Evolutionary conservation across 2,329 filamentous ascomycete genomes (phyloP).

Genomic region (Aspergillus quadrilineatus): DNA sequence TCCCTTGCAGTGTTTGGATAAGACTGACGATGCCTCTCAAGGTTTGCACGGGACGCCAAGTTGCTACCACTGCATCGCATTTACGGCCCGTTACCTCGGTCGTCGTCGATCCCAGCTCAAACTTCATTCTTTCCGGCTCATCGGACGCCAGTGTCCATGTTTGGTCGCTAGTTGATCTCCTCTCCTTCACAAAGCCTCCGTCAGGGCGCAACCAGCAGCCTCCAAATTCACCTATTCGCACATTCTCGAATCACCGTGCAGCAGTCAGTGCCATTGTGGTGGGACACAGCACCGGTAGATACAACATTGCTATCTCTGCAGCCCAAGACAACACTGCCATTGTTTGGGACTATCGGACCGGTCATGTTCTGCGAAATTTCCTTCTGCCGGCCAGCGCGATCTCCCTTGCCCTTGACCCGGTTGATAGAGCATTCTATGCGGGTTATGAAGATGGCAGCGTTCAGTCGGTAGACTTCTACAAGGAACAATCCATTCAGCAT

Average conservation of each 20-base stretch:
- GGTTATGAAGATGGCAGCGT: conserved; percentile 78
- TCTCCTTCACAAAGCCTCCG: conserved; percentile 57
- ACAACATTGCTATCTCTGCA: conserved; percentile 79
- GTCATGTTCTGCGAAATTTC: conserved; percentile 74
- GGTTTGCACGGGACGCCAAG: conserved; percentile 47
- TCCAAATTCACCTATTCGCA: conserved; percentile 68
- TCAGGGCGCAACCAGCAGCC: conserved; percentile 41
- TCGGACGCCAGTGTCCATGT: conserved; percentile 84
- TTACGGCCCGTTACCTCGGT: conserved; percentile 66
- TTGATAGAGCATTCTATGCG: conserved; percentile 76
- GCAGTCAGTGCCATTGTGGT: conserved; percentile 50
- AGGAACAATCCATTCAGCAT: conserved; percentile 46
- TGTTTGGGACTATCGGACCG: conserved; percentile 87
- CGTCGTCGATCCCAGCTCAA: conserved; percentile 64
- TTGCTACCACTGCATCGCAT: conserved; percentile 45
- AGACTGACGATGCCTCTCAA: conserved; percentile 21
- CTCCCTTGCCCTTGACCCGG: conserved; percentile 75
- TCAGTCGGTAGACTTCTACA: conserved; percentile 74
- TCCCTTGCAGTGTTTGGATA: background rate
- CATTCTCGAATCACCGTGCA: conserved; percentile 69
- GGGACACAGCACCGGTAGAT: conserved; percentile 68
- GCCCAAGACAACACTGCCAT: conserved; percentile 86
- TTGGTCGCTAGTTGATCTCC: conserved; percentile 77
- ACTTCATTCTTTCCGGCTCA: conserved; percentile 48
- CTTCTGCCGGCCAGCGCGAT: conserved; percentile 72